Evolutionary conservation across 495 filamentous ascomycete species (phyloP).

Genomic region (Glutinoglossum americanum): DNA sequence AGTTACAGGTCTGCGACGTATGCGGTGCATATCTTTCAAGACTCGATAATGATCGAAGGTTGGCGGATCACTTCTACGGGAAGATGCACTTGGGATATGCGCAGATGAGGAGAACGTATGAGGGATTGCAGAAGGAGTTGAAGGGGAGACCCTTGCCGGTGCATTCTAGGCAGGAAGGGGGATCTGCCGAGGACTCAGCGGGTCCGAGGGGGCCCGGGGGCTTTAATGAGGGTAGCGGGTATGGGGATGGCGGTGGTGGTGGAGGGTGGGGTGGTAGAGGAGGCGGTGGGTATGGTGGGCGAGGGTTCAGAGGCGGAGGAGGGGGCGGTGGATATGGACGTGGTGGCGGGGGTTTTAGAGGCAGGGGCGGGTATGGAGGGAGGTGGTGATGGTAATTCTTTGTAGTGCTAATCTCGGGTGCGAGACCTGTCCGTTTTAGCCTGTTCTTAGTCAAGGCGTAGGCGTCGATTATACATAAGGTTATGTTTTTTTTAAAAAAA

Average conservation of each 20-base stretch:
- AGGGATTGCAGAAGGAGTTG: slow-evolving; percentile 68
- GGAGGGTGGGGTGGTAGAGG: slow-evolving; percentile 26
- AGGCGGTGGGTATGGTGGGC: slow-evolving; percentile 28
- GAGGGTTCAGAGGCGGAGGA: slow-evolving; percentile 14
- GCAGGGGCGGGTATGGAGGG: slow-evolving; percentile 21
- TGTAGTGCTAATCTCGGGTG: no score
- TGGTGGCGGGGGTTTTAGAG: slow-evolving; percentile 20
- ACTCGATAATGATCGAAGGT: slow-evolving; percentile 77
- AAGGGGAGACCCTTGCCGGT: slow-evolving; percentile 42
- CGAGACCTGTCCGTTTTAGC: background rate
- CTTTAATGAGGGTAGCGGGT: slow-evolving; percentile 23
- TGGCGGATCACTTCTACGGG: slow-evolving; percentile 96
- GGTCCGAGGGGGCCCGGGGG: slow-evolving; percentile 15
- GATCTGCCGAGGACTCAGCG: slow-evolving; percentile 25
- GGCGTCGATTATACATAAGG: no score
- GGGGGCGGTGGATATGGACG: slow-evolving; percentile 5
- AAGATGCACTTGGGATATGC: slow-evolving; percentile 99
- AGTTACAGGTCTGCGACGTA: slow-evolving; percentile 94
- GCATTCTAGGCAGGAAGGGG: slow-evolving; percentile 6
- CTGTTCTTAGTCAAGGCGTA: background rate
- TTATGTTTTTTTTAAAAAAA: no score
- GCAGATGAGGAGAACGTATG: slow-evolving; percentile 84
- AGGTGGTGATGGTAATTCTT: no score
- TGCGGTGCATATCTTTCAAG: slow-evolving; percentile 82
- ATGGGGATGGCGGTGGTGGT: slow-evolving; percentile 27